Evolutionary conservation across 495 filamentous ascomycete genomes (phyloP).

Genomic region (Pyronema domesticum): DNA sequence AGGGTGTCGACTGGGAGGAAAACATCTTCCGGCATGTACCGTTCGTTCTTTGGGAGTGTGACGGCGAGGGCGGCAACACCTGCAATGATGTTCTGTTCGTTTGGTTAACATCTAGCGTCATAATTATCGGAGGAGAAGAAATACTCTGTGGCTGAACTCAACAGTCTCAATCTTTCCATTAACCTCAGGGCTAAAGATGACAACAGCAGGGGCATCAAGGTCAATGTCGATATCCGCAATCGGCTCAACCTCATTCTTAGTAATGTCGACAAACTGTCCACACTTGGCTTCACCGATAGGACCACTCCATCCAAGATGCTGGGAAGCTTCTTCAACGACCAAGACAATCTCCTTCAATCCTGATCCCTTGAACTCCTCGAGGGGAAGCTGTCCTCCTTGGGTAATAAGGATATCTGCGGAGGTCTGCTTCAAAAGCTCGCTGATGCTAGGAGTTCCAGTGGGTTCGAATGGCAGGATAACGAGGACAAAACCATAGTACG

Average conservation of each 20-base stretch:
- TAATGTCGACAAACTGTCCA: constrained; percentile 17
- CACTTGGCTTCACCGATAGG: constrained; percentile 15
- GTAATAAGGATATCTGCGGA: constrained; percentile 68
- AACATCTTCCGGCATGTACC: constrained; percentile 53
- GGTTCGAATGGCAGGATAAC: constrained; percentile 69
- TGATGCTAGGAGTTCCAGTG: constrained; percentile 34
- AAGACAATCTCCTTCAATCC: constrained; percentile 71
- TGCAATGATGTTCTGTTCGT: constrained; percentile 52
- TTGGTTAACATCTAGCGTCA: constrained; percentile 26
- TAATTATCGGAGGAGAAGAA: background rate
- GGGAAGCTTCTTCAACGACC: constrained; percentile 81
- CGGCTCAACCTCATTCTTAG: constrained; percentile 6
- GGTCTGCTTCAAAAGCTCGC: constrained; percentile 48
- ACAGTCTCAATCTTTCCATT: constrained; percentile 10
- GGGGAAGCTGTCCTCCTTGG: constrained; percentile 69
- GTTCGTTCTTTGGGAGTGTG: constrained; percentile 52
- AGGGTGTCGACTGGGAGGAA: constrained; percentile 81
- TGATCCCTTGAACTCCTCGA: constrained; percentile 48
- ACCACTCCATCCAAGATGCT: constrained; percentile 62
- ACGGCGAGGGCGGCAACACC: constrained; percentile 62
- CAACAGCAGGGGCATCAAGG: constrained; percentile 13
- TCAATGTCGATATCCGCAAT: constrained; percentile 9
- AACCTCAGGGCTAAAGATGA: constrained; percentile 15
- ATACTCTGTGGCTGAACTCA: constrained; percentile 16
- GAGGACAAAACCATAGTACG: constrained; percentile 68